phyloP scores from a whole-genome alignment of 768 basidiomycete genomes.

The Suillus variegatus region DNA sequence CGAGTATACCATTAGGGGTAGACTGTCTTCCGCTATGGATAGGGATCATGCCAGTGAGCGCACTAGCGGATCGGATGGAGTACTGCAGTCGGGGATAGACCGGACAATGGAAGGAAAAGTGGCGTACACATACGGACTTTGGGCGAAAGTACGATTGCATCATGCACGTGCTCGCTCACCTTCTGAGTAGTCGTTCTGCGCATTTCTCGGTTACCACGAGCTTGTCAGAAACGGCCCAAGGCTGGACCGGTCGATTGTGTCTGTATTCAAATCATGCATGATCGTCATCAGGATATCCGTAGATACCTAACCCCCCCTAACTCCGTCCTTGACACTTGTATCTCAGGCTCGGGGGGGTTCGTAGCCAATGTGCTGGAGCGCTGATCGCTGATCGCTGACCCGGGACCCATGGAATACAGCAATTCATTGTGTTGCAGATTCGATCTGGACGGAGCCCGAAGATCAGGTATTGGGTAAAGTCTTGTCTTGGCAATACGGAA shows the following conservation, averaged over 20 bases:
- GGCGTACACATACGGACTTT: constrained; percentile 10
- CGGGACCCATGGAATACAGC: neutral
- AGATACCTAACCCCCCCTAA: constrained; percentile 19
- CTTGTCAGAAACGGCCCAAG: neutral
- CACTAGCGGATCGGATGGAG: neutral
- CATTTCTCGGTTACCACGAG: neutral
- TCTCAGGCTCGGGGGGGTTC: neutral
- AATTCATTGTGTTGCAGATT: neutral
- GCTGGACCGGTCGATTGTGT: neutral
- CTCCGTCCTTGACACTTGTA: constrained; percentile 9
- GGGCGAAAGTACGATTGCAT: constrained; percentile 13
- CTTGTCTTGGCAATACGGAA: too few relatives aligned
- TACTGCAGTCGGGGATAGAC: constrained; percentile 20
- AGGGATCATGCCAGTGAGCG: neutral
- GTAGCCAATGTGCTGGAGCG: too few relatives aligned
- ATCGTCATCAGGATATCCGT: too few relatives aligned
- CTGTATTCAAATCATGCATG: neutral
- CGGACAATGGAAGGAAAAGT: constrained; percentile 9
- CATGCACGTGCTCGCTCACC: neutral
- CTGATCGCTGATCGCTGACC: too few relatives aligned
- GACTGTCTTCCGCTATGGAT: constrained; percentile 10
- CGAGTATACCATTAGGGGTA: constrained; percentile 3
- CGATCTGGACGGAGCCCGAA: neutral
- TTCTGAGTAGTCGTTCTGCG: neutral
- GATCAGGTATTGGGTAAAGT: neutral